A percentile compares a stretch with the other conserved stretches of the same genome.
Evolutionary conservation across 306 rosid species (phyloP).

Genomic region (Casuarina cunninghamiana): DNA sequence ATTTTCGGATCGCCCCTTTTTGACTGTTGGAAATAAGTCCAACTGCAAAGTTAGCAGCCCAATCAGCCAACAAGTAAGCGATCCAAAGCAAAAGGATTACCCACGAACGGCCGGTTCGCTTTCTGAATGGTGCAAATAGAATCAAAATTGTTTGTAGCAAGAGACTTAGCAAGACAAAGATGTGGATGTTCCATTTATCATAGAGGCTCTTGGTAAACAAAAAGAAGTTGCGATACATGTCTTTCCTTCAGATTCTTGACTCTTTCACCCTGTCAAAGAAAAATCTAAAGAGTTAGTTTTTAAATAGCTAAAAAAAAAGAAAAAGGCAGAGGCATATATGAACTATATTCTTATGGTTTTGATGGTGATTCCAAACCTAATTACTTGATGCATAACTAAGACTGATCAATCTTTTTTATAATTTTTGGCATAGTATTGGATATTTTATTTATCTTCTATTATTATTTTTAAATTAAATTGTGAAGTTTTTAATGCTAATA

Average conservation of each 20-base stretch:
- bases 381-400: no score
- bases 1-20: not conserved
- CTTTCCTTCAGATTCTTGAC: not conserved
- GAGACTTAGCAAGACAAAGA: not conserved
- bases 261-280: not conserved
- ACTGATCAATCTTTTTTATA: no score
- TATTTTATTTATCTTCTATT: no score
- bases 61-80: slow-evolving; percentile 41
- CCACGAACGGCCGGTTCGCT: not conserved
- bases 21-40: slow-evolving; percentile 42
- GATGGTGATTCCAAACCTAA: no score
- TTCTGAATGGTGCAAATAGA: not conserved
- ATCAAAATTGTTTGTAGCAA: not conserved
- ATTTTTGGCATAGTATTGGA: no score
- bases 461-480: no score
- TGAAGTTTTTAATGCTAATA: no score
- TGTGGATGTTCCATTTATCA: not conserved
- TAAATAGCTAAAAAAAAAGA: no score
- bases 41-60: slow-evolving; percentile 37
- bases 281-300: no score
- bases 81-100: not conserved
- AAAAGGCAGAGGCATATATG: no score
- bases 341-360: no score
- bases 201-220: not conserved
- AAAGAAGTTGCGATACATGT: not conserved